Base-by-base conservation (phyloP, 1,139 yeast genomes). In the Geotrichum australiense region DNA sequence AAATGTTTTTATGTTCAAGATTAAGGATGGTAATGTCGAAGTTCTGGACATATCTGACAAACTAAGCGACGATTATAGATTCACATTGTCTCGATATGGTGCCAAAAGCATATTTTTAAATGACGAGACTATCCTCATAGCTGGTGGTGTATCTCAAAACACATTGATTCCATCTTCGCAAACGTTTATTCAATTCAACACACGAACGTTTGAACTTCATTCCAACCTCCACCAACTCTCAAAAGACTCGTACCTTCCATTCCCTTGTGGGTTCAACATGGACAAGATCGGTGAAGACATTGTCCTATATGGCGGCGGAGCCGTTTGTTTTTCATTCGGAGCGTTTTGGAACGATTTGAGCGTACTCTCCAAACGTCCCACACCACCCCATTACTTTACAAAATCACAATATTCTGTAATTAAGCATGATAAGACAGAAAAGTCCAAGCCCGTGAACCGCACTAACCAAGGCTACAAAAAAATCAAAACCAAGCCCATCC, bases 251-350 rank as follows among this genome's bases (percentile, higher is more conserved):
- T 24, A 28, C 1, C 64, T 72, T 1, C 82, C 84, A 1, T 62
- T 81, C 48, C 62, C 80, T 21, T 70, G 78, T n/a, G 91, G 91
- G 0, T 74, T 74, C 51, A 73, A 70, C 24, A 42, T 75, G 31
- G 61, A 44, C 16, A 22, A 43, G 2, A 34, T 51, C 11, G 53
- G 52, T 5, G 50, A 52, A 3, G 50, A 50, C n/a, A 31, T 67
- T 5, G 37, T 61, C 2, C 53, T 76, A 3, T 52, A 76, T 29
- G 84, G 83, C 4, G 94, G 94, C 4, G 94, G 94, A 2, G 89
- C 82, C 0, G 86, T 83, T 1, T 84, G 94, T 57, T 84, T 81
- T 54, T 82, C 91, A 0, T 84, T 83, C 63, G 94, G 94, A 0
- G 75, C 86, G 22, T 74, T 70, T 35, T 80, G 80, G 71, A 80